Conservation (phyloP, 352 stramenopile species). For the Globisporangium spinosum region DNA sequence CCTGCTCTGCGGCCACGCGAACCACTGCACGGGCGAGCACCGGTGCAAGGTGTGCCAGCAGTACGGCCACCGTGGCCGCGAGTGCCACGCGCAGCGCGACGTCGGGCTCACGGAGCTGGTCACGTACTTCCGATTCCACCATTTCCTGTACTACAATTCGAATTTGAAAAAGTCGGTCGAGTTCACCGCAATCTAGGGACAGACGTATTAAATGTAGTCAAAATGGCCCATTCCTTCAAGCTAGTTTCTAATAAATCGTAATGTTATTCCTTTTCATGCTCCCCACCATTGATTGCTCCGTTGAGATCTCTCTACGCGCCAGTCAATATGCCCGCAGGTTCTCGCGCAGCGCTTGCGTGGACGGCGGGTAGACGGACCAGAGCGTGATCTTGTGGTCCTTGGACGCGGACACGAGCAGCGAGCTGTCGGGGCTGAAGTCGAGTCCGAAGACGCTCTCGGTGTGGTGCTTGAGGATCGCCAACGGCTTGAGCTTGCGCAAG, state of each 20-base stretch:
- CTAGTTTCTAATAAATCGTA: constrained; percentile 1
- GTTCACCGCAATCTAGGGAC: constrained; percentile 41
- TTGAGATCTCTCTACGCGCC: background rate
- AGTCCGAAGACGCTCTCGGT: constrained; percentile 68
- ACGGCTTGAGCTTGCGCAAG: constrained; percentile 61
- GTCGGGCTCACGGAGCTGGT: constrained; percentile 76
- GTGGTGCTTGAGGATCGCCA: constrained; percentile 81
- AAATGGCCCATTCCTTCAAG: background rate
- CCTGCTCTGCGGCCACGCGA: constrained; percentile 63
- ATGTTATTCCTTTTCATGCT: constrained; percentile 8
- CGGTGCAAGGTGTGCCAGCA: constrained; percentile 80
- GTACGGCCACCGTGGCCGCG: constrained; percentile 75
- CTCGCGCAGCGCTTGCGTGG: constrained; percentile 19
- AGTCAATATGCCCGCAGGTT: constrained; percentile 32
- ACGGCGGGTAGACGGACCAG: constrained; percentile 72
- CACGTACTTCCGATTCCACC: constrained; percentile 84
- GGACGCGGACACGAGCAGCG: constrained; percentile 60
- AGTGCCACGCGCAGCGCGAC: constrained; percentile 80
- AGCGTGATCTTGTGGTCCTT: constrained; percentile 80
- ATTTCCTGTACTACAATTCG: constrained; percentile 88
- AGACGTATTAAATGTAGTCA: background rate
- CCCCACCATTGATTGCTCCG: background rate
- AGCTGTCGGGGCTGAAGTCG: constrained; percentile 61
- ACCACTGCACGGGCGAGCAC: constrained; percentile 79
- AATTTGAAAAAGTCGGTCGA: constrained; percentile 87